Evolutionary conservation across 495 filamentous ascomycete genomes (phyloP).

Genomic region (Penicillium flavigenum): DNA sequence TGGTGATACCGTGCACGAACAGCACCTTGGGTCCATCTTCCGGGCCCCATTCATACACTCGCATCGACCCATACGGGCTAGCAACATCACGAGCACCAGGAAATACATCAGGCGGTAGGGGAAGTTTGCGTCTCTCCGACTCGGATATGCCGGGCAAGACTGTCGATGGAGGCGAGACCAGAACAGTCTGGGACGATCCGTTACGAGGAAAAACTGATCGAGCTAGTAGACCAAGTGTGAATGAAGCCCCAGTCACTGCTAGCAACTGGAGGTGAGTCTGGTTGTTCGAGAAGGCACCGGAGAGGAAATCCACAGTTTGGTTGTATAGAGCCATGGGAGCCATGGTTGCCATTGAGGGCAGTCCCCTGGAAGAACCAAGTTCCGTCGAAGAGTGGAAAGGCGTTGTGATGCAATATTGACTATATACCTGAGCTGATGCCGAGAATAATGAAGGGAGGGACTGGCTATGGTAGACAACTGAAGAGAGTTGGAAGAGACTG

Average conservation of each 20-base stretch:
- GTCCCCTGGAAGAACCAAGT: conserved; percentile 11
- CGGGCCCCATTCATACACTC: conserved; percentile 92
- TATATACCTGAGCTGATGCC: background rate
- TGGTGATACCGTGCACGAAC: conserved; percentile 84
- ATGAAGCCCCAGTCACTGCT: conserved; percentile 42
- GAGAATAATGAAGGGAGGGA: background rate
- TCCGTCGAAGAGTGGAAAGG: background rate
- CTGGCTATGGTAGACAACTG: background rate
- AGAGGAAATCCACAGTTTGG: conserved; percentile 41
- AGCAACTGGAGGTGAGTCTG: conserved; percentile 42
- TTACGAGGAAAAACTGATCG: conserved; percentile 33
- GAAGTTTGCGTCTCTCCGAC: conserved; percentile 49
- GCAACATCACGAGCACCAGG: conserved; percentile 73
- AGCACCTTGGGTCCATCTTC: conserved; percentile 74
- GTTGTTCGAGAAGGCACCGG: conserved; percentile 39
- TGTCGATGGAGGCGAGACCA: conserved; percentile 49
- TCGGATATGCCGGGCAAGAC: conserved; percentile 47
- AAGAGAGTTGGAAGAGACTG: background rate
- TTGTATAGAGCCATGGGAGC: conserved; percentile 42
- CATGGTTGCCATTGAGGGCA: conserved; percentile 24
- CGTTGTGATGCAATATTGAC: background rate
- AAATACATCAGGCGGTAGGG: conserved; percentile 72
- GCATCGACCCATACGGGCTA: conserved; percentile 74
- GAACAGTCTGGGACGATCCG: conserved; percentile 20
- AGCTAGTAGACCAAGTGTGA: conserved; percentile 43